phyloP scores from a whole-genome alignment of 495 filamentous ascomycete genomes.

The Daldinia vernicosa region DNA sequence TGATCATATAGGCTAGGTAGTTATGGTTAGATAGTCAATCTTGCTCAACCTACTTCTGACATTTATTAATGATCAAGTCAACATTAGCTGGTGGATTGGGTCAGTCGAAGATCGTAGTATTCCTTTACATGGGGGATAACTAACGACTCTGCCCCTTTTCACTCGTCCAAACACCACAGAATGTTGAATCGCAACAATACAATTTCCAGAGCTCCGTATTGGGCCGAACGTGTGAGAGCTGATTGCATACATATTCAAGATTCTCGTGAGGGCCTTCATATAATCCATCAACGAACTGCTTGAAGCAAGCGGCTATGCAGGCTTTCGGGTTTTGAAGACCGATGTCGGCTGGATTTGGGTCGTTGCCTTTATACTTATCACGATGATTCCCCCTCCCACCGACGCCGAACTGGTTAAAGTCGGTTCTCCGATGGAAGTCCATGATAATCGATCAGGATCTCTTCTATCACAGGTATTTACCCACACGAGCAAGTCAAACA shows the following conservation, averaged over 20 bases:
- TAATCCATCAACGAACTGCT: slow-evolving; percentile 37
- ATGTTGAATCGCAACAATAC: slow-evolving; percentile 58
- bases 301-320: slow-evolving; percentile 39
- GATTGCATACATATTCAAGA: slow-evolving; percentile 38
- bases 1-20: not conserved
- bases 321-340: slow-evolving; percentile 28
- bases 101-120: slow-evolving; percentile 37
- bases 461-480: slow-evolving; percentile 34
- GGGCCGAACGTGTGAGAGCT: slow-evolving; percentile 34
- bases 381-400: not conserved
- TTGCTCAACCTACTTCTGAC: slow-evolving; percentile 52
- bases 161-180: slow-evolving; percentile 54
- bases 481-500: slow-evolving; percentile 19
- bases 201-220: slow-evolving; percentile 49
- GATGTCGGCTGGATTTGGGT: slow-evolving; percentile 13
- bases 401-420: not conserved
- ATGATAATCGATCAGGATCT: slow-evolving; percentile 22
- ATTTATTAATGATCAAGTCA: slow-evolving; percentile 58
- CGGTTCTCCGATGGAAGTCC: slow-evolving; percentile 15
- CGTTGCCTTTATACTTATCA: not conserved
- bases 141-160: slow-evolving; percentile 54
- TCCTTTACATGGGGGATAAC: slow-evolving; percentile 37
- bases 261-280: not conserved
- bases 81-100: slow-evolving; percentile 50
- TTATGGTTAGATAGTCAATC: not conserved